A percentile compares a stretch with the other conserved stretches of the same genome.
Evolutionary conservation across 371 early-diverging fungal species (phyloP).

Genomic region (Mucor sp.): DNA sequence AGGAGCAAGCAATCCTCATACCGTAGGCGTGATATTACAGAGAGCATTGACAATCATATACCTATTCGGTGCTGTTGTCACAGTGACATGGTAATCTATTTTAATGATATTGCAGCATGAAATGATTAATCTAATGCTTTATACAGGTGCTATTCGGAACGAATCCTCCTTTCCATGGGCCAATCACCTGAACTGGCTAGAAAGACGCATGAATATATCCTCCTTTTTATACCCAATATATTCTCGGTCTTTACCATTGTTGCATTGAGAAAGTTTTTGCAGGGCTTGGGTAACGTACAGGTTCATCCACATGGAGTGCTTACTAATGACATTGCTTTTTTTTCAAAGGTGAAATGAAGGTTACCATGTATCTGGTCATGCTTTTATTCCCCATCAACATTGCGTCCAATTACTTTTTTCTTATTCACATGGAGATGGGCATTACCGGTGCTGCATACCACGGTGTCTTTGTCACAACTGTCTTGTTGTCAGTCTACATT

Average conservation of each 20-base stretch:
- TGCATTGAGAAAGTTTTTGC: constrained; percentile 40
- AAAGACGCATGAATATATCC: constrained; percentile 35
- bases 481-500: constrained; percentile 3
- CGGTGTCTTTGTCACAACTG: constrained; percentile 4
- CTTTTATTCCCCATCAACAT: constrained; percentile 36
- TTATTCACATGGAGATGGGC: constrained; percentile 31
- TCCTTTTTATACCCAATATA: constrained; percentile 27
- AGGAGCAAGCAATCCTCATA: constrained; percentile 33
- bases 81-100: constrained; percentile 27
- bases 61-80: constrained; percentile 23
- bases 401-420: constrained; percentile 32
- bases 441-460: constrained; percentile 39
- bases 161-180: constrained; percentile 27
- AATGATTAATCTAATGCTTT: background rate
- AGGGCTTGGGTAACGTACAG: constrained; percentile 30
- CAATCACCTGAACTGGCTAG: constrained; percentile 37
- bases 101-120: background rate
- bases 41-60: constrained; percentile 36
- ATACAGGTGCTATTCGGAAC: constrained; percentile 10
- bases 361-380: constrained; percentile 37
- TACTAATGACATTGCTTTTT: background rate
- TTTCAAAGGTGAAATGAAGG: constrained; percentile 33
- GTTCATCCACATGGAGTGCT: background rate
- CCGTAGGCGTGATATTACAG: constrained; percentile 44
- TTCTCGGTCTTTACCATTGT: constrained; percentile 31